A percentile compares a stretch with the other conserved stretches of the same genome.
phyloP scores from a whole-genome alignment of 2,329 filamentous ascomycete species.

The Metarhizium anisopliae region DNA sequence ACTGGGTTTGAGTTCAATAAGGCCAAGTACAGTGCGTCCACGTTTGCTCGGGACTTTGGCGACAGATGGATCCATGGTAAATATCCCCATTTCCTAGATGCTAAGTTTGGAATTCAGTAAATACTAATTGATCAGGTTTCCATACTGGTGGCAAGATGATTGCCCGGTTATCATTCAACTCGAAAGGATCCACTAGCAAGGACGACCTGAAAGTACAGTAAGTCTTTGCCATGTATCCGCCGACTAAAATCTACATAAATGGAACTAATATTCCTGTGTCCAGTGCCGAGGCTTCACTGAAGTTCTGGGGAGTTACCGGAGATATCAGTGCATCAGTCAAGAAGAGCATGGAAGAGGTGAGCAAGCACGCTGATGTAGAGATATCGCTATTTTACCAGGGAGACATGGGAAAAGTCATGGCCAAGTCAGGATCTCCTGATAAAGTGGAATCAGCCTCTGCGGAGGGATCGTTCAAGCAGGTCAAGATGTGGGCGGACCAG shows the following conservation, averaged over 20 bases:
- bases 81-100: too few relatives aligned
- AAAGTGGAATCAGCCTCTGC: background rate
- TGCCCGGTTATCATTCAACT: background rate
- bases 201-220: background rate
- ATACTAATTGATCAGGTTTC: background rate
- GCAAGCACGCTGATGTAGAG: background rate
- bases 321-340: background rate
- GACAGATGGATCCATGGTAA: slow-evolving; percentile 3
- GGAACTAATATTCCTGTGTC: background rate
- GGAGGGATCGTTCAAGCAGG: background rate
- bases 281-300: slow-evolving; percentile 1
- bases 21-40: background rate
- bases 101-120: background rate
- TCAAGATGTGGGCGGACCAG: background rate
- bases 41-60: background rate
- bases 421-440: background rate
- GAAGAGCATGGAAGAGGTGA: background rate
- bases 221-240: background rate
- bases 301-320: background rate
- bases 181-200: background rate
- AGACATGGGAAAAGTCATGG: background rate
- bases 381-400: slow-evolving; percentile 1
- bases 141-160: background rate
- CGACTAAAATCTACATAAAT: too few relatives aligned
- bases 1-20: background rate